Evolutionary conservation across 805 yeast genomes (phyloP).

Genomic region (Tetrapisispora taiwanensis): DNA sequence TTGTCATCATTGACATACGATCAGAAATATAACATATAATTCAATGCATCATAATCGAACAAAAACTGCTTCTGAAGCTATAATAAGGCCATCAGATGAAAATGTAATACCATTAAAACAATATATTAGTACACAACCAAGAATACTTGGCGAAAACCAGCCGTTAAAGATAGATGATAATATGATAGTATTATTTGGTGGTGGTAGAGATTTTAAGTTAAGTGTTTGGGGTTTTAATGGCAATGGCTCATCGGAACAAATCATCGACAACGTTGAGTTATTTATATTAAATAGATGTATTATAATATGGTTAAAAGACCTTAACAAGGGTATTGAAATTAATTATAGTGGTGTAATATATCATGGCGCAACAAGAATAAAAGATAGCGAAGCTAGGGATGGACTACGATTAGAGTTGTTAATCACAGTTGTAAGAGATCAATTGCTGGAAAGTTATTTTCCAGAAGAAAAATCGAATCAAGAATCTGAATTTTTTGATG

Average conservation of each 20-base stretch:
- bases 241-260: neutral
- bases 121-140: constrained; percentile 25
- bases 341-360: constrained; percentile 27
- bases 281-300: constrained; percentile 31
- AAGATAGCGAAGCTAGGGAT: constrained; percentile 8
- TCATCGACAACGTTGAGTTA: constrained; percentile 21
- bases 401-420: constrained; percentile 23
- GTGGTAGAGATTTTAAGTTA: constrained; percentile 31
- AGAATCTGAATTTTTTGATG: neutral
- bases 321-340: constrained; percentile 30
- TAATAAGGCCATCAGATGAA: constrained; percentile 30
- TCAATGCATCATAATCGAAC: too few species aligned
- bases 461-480: constrained; percentile 5
- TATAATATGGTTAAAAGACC: constrained; percentile 32
- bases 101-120: constrained; percentile 28
- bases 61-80: constrained; percentile 10
- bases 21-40: too few species aligned
- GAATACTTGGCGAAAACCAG: constrained; percentile 7
- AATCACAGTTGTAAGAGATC: constrained; percentile 23
- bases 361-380: constrained; percentile 21
- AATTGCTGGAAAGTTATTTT: constrained; percentile 16
- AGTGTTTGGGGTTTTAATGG: constrained; percentile 9
- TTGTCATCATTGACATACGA: too few species aligned
- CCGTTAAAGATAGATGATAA: neutral
- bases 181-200: constrained; percentile 30